Base-by-base conservation (phyloP, 179 eudicot species). In the Vitellaria paradoxa region DNA sequence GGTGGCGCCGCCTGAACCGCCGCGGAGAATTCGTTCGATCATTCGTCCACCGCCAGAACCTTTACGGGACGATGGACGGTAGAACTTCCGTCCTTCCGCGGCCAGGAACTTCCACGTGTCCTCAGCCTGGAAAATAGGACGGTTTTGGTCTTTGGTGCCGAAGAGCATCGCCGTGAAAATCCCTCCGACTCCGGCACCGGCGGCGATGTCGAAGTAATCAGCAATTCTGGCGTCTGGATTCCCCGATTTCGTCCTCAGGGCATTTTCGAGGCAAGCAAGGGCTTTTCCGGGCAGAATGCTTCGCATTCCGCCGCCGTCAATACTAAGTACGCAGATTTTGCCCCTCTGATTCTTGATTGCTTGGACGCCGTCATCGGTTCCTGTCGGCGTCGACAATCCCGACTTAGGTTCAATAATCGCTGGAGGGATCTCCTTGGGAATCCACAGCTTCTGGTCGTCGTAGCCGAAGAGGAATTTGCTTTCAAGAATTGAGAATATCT, bases 291-390 rank as follows among this genome's bases (percentile, higher is more conserved):
- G 76, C 3, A 94, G 69, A 56, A 94, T 89, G 65, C 82, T 88
- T 40, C 91, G 79, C 97, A 94, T 89, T 30, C 97, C 97, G 7
- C 96, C 97, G 6, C 97, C 94, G 76, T 94, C 98, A 64, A 94
- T 83, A 74, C 89, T 86, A 18, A 94, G 84, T 7, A 94, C 70
- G 61, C 98, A 93, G 69, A 94, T 89, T 79, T 94, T 94, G 0
- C 98, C 98, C 24, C 98, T 85, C 80, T 94, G 98, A 37, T 88
- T 92, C 83, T 90, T 93, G 4, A 84, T 76, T 6, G 87, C 82
- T 12, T 81, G 84, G 11, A 85, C 83, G 8, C 83, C 90, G 42
- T 62, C 65, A 1, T 56, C 80, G 1, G 60, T 60, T 0, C 7
- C 64, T 40, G 67, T 26, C 0, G 79, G 46, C 13, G 85, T 55